Percentiles rank a stretch among this genome's conserved stretches.
Evolutionary conservation across 352 stramenopile genomes (phyloP).

Genomic region (Phytophthora nicotianae): DNA sequence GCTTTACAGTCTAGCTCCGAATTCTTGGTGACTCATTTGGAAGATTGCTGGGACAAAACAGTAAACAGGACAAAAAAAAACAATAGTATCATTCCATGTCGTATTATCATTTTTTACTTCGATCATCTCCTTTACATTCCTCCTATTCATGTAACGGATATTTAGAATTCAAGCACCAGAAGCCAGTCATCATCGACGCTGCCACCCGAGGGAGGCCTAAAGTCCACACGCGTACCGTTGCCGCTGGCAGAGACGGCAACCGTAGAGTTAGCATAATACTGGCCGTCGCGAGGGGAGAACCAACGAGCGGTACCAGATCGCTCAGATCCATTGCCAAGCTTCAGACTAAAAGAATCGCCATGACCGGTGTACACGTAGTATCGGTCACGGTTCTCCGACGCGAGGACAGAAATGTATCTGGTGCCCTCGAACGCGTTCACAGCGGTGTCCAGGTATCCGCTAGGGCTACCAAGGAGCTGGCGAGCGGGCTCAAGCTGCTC

Average conservation of each 20-base stretch:
- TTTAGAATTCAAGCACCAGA: slow-evolving; percentile 27
- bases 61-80: too few relatives aligned
- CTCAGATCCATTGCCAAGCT: slow-evolving; percentile 12
- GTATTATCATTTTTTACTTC: too few relatives aligned
- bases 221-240: slow-evolving; percentile 23
- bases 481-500: slow-evolving; percentile 20
- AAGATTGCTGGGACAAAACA: too few relatives aligned
- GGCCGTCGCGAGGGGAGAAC: slow-evolving; percentile 30
- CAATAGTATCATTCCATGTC: too few relatives aligned
- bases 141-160: too few relatives aligned
- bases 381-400: slow-evolving; percentile 13
- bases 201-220: slow-evolving; percentile 20
- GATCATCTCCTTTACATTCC: too few relatives aligned
- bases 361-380: slow-evolving; percentile 30
- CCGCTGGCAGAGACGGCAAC: slow-evolving; percentile 15
- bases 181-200: slow-evolving; percentile 33
- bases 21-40: background rate
- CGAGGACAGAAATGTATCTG: slow-evolving; percentile 29
- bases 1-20: background rate
- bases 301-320: slow-evolving; percentile 17
- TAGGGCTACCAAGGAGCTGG: slow-evolving; percentile 17
- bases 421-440: slow-evolving; percentile 25
- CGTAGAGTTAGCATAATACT: slow-evolving; percentile 13
- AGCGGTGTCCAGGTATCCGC: slow-evolving; percentile 1
- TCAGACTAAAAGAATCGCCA: slow-evolving; percentile 25